A percentile compares a stretch with the other conserved stretches of the same genome.
Conservation (phyloP, 495 filamentous ascomycete species). For the Aspergillus steynii region DNA sequence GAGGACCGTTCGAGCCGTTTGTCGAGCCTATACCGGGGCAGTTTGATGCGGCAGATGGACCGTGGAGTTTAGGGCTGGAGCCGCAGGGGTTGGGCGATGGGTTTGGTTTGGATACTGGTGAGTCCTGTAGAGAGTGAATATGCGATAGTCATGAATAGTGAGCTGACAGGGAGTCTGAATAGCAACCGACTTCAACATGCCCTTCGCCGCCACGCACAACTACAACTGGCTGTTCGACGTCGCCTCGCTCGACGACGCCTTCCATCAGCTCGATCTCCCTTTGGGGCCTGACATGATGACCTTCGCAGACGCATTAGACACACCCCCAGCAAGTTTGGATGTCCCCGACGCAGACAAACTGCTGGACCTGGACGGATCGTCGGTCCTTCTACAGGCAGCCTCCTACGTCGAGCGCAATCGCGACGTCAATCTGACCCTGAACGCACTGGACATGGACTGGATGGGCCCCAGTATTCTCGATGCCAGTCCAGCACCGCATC, state of each 20-base stretch:
- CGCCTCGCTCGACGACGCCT: slow-evolving; percentile 37
- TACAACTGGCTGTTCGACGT: slow-evolving; percentile 60
- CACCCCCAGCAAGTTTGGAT: slow-evolving; percentile 12
- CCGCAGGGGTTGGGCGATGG: slow-evolving; percentile 24
- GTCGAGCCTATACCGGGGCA: slow-evolving; percentile 38
- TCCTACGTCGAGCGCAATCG: slow-evolving; percentile 16
- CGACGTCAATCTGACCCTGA: not conserved
- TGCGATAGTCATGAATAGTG: not conserved
- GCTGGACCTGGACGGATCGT: slow-evolving; percentile 14
- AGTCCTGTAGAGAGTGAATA: not conserved
- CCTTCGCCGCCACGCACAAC: slow-evolving; percentile 55
- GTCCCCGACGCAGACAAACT: slow-evolving; percentile 21
- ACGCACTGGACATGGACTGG: slow-evolving; percentile 33
- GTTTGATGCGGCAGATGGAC: slow-evolving; percentile 40
- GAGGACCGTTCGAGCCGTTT: slow-evolving; percentile 36
- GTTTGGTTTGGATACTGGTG: slow-evolving; percentile 37
- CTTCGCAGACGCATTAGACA: slow-evolving; percentile 21
- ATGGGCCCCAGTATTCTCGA: slow-evolving; percentile 27
- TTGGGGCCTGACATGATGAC: slow-evolving; percentile 26
- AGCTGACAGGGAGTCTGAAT: not conserved
- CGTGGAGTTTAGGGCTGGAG: slow-evolving; percentile 27
- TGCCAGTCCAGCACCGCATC: slow-evolving; percentile 5
- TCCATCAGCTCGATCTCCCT: slow-evolving; percentile 31
- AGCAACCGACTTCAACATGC: slow-evolving; percentile 57
- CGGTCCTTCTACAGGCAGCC: slow-evolving; percentile 20